Evolutionary conservation across 2,329 filamentous ascomycete genomes (phyloP).

Genomic region (Fusarium pseudoanthophilum): DNA sequence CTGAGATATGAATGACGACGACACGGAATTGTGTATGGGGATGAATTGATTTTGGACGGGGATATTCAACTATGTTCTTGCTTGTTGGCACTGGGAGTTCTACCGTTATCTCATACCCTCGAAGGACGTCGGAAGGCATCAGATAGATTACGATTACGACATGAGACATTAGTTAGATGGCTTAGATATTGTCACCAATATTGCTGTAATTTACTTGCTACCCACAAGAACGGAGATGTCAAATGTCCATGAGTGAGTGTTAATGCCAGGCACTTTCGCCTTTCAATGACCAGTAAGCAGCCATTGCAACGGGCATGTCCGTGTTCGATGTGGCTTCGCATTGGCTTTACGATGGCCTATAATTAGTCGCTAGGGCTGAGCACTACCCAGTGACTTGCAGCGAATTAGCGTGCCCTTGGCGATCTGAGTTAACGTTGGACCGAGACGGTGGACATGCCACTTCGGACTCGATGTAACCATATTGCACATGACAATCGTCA

Average conservation of each 20-base stretch:
- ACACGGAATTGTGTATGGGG: background rate
- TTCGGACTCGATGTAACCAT: conserved; percentile 2
- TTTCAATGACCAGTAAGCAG: background rate
- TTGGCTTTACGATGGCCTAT: conserved; percentile 6
- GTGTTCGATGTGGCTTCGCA: background rate
- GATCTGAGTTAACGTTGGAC: background rate
- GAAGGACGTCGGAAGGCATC: background rate
- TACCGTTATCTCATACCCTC: background rate
- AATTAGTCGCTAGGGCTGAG: conserved; percentile 6
- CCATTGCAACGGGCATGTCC: conserved; percentile 1
- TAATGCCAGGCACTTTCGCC: background rate
- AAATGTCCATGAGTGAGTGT: background rate
- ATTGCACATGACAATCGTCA: background rate
- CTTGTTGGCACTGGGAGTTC: background rate
- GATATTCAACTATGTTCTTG: background rate
- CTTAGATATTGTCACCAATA: background rate
- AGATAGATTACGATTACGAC: conserved; percentile 18
- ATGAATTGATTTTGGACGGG: background rate
- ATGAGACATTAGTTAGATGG: conserved; percentile 8
- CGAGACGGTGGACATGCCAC: background rate
- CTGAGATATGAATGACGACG: background rate
- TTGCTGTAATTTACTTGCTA: background rate
- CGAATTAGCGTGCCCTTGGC: background rate
- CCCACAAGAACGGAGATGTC: background rate
- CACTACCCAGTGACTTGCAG: background rate